phyloP scores from a whole-genome alignment of 1,139 yeast genomes.

The Lodderomyces parapsilosis region DNA sequence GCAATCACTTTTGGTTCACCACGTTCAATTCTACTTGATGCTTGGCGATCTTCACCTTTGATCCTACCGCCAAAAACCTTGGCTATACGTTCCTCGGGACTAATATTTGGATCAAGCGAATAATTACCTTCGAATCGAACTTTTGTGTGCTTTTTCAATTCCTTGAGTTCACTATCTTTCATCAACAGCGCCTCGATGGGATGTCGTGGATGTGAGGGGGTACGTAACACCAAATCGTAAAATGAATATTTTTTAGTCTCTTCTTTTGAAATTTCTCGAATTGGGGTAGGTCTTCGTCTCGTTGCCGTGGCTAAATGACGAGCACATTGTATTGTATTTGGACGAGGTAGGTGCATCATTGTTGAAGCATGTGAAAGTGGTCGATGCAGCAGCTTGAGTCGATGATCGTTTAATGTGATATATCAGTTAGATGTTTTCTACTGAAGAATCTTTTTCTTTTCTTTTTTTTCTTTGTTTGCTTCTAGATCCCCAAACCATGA shows the following conservation, averaged over 20 bases:
- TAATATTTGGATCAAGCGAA: conserved; percentile 25
- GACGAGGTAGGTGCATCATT: neutral
- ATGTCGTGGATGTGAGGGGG: conserved; percentile 33
- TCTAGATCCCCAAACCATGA: neutral
- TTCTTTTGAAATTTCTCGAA: conserved; percentile 4
- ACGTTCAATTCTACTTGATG: conserved; percentile 49
- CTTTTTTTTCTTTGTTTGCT: conserved; percentile 1
- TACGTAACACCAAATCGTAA: conserved; percentile 38
- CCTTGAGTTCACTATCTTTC: conserved; percentile 20
- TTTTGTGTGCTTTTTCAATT: conserved; percentile 21
- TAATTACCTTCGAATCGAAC: conserved; percentile 50
- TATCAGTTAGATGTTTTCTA: neutral
- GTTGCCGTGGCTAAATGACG: conserved; percentile 8
- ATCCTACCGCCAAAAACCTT: conserved; percentile 59
- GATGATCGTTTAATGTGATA: neutral
- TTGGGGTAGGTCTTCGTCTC: conserved; percentile 9
- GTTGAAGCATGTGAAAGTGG: neutral
- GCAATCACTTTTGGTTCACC: conserved; percentile 52
- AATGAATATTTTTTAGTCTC: conserved; percentile 24
- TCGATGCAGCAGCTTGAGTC: neutral
- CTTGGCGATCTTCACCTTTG: conserved; percentile 51
- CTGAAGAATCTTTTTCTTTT: conserved; percentile 2
- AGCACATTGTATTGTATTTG: neutral
- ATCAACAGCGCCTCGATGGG: conserved; percentile 33
- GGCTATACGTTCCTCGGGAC: conserved; percentile 50